Base-by-base conservation (phyloP, 768 basidiomycete species). In the Galerina marginata region DNA sequence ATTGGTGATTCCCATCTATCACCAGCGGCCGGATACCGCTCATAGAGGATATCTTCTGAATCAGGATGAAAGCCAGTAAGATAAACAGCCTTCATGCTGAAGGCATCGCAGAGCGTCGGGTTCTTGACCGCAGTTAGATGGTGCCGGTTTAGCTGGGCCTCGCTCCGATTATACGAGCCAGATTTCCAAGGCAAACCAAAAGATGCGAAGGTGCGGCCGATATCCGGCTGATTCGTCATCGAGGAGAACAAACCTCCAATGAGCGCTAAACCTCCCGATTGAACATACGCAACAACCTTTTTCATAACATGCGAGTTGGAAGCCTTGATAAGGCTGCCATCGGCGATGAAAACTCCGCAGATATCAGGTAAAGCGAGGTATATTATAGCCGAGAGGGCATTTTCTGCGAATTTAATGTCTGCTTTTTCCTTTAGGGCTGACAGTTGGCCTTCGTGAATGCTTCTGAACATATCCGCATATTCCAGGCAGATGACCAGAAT, bases 341-440 rank as follows among this genome's bases (percentile, higher is more conserved):
- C 75, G 1, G 70, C 72, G 59, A 75, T 62, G 38, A 71, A 70
- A 7, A 77, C 64, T 0, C 73, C 75, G 4, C 62, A 44, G 14
- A 78, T 65, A 45, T 71, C 63, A 14, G 68, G 62, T 7, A 68
- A 69, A 7, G 63, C 53, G 6, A 75, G 56, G 10, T 71, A 64
- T 5, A 68, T 62, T 29, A 73, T 45, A 25, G 60, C 65, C 16
- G 64, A 38, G 54, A 61, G 44, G 57, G 67, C 52, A 29, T 63
- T 59, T 9, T 58, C 33, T 23, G 61, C 59, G 15, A 60, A 44
- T 39, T 67, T 62, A 26, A 72, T 61, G 4, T 63, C 58, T 9
- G 58, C 56, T 39, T 65, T 68, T 14, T 63, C 46, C 20, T 60
- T 49, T 6, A 72, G 55, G 16, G 60, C 63, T 12, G 52, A 51